Percentiles rank a stretch among this genome's conserved stretches.
Evolutionary conservation across 2,329 filamentous ascomycete species (phyloP).

Genomic region (Fusarium torreyae): DNA sequence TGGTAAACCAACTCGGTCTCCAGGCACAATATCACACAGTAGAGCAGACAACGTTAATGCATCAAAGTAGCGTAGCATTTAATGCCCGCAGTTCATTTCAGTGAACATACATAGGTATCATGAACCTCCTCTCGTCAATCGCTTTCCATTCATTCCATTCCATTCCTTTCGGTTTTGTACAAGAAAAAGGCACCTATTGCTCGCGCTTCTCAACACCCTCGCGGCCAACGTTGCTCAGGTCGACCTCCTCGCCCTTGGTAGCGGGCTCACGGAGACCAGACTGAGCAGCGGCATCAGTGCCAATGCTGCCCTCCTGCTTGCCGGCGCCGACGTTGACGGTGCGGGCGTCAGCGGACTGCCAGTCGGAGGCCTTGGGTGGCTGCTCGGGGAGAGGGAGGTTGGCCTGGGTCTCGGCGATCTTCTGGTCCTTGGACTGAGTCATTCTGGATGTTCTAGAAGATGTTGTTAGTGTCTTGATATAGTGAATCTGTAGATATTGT

Average conservation of each 20-base stretch:
- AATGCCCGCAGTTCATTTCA: slow-evolving; percentile 16
- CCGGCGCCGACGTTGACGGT: slow-evolving; percentile 81
- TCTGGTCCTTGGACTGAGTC: slow-evolving; percentile 70
- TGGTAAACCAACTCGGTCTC: not conserved
- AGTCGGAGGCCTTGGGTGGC: slow-evolving; percentile 83
- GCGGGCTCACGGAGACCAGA: slow-evolving; percentile 72
- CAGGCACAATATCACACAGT: not conserved
- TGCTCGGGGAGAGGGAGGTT: slow-evolving; percentile 86
- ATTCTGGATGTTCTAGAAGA: slow-evolving; percentile 48
- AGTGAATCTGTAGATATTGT: not conserved
- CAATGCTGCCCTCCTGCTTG: slow-evolving; percentile 66
- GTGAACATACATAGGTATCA: slow-evolving; percentile 35
- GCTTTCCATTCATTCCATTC: not conserved
- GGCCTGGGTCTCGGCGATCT: slow-evolving; percentile 77
- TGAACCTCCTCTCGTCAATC: slow-evolving; percentile 15
- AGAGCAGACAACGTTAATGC: not conserved
- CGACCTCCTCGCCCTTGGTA: slow-evolving; percentile 68
- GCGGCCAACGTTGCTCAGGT: slow-evolving; percentile 74
- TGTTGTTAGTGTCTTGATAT: slow-evolving; percentile 4
- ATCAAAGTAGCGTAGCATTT: slow-evolving; percentile 9
- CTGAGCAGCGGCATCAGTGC: slow-evolving; percentile 63
- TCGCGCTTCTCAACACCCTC: slow-evolving; percentile 60
- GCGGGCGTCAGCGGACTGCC: slow-evolving; percentile 78
- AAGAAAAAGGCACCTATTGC: slow-evolving; percentile 18
- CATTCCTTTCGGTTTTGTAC: slow-evolving; percentile 1